Conservation (phyloP, 768 basidiomycete species). For the Cystofilobasidium macerans region DNA sequence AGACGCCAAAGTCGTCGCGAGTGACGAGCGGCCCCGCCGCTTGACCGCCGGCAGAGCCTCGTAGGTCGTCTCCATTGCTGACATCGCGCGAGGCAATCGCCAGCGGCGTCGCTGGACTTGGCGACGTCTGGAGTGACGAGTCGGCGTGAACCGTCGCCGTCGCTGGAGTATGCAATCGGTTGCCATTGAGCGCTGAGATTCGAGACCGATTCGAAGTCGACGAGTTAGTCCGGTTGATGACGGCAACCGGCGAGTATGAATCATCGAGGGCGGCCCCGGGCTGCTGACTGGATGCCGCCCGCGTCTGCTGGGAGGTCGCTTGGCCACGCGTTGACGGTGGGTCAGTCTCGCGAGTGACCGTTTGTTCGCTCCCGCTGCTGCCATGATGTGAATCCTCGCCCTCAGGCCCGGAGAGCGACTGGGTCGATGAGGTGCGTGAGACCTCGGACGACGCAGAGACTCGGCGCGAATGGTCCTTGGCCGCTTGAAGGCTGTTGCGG, state of each 20-base stretch:
- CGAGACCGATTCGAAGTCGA: too few relatives aligned
- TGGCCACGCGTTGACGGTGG: neutral
- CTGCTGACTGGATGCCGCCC: neutral
- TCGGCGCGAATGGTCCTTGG: neutral
- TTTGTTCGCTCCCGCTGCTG: neutral
- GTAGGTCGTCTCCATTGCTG: neutral
- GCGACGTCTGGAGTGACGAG: too few relatives aligned
- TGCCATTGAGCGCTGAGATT: too few relatives aligned
- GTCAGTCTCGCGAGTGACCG: neutral
- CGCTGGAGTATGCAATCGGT: too few relatives aligned
- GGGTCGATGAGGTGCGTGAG: neutral
- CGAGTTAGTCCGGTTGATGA: too few relatives aligned
- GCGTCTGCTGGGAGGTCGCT: conserved; percentile 7
- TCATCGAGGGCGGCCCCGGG: too few relatives aligned
- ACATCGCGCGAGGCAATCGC: too few relatives aligned
- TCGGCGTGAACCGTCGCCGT: too few relatives aligned
- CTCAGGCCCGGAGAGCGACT: neutral
- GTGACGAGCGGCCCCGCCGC: conserved; percentile 30
- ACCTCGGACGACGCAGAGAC: neutral
- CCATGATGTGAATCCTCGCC: neutral
- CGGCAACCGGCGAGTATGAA: too few relatives aligned
- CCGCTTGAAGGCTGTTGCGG: neutral
- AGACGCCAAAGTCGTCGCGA: conserved; percentile 69
- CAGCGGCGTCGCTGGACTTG: too few relatives aligned
- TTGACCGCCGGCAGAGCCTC: too few relatives aligned